Evolutionary conservation across 352 stramenopile species (phyloP).

Genomic region (Phytophthora cryptogea): DNA sequence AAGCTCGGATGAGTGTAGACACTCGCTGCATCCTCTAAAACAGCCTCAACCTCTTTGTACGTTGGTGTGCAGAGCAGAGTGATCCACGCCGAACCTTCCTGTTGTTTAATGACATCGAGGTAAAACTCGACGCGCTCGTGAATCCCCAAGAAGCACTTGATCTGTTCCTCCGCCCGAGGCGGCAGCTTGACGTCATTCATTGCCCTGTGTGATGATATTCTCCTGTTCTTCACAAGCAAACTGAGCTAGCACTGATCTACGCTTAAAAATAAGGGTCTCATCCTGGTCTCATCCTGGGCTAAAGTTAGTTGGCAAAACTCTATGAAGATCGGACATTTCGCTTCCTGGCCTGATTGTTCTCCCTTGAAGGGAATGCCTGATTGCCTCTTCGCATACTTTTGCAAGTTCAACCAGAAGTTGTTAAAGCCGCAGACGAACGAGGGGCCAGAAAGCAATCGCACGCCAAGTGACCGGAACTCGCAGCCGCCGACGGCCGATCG

Average conservation of each 20-base stretch:
- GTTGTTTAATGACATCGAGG: not conserved
- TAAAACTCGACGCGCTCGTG: conserved; percentile 9
- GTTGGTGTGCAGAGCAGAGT: conserved; percentile 13
- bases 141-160: conserved; percentile 14
- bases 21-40: conserved; percentile 5
- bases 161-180: conserved; percentile 1
- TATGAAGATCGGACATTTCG: no score
- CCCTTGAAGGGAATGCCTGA: no score
- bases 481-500: not conserved
- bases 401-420: no score
- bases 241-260: not conserved
- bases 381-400: no score
- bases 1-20: conserved; percentile 15
- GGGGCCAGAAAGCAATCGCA: no score
- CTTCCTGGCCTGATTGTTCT: no score
- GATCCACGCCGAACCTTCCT: conserved; percentile 15
- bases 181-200: conserved; percentile 1
- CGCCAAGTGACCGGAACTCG: no score
- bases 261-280: no score
- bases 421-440: no score
- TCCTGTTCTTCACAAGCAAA: not conserved
- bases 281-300: no score
- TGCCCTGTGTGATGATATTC: no score
- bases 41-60: conserved; percentile 13
- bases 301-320: no score